Evolutionary conservation across 257 asterid genomes (phyloP).

Genomic region (Penstemon eatonii): DNA sequence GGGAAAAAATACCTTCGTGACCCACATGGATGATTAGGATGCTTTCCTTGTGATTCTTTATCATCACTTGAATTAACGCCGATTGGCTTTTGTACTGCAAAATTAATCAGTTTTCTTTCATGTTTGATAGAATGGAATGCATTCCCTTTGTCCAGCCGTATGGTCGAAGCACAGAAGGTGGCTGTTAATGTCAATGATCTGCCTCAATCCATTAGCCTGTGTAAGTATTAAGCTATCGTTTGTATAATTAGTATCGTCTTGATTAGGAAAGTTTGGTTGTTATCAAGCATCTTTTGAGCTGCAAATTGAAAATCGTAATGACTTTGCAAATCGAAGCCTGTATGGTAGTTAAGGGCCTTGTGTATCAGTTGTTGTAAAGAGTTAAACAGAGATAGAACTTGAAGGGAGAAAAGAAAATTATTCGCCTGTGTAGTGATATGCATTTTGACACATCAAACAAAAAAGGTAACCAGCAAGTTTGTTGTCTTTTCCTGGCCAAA

Average conservation of each 20-base stretch:
- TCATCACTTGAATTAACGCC: not conserved
- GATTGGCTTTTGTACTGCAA: slow-evolving; percentile 17
- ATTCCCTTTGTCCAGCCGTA: slow-evolving; percentile 96
- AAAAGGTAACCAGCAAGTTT: not conserved
- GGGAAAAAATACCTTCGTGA: too few relatives aligned
- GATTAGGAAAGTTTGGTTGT: slow-evolving; percentile 4
- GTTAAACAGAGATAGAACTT: not conserved
- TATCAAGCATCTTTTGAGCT: not conserved
- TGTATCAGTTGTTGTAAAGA: not conserved
- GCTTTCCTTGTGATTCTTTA: not conserved
- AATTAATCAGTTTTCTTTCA: slow-evolving; percentile 22
- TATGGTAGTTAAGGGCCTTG: not conserved
- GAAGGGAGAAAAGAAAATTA: not conserved
- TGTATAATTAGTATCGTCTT: not conserved
- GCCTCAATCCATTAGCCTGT: slow-evolving; percentile 89
- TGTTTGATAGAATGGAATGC: slow-evolving; percentile 77
- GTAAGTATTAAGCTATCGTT: slow-evolving; percentile 49
- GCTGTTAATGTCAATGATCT: slow-evolving; percentile 95
- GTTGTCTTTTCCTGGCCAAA: slow-evolving; percentile 4
- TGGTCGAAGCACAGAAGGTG: slow-evolving; percentile 99
- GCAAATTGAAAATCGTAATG: not conserved
- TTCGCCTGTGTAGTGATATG: not conserved
- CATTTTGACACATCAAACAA: not conserved
- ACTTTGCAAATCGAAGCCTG: not conserved
- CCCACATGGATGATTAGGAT: slow-evolving; percentile 4